Evolutionary conservation across 1,284 basidiomycete species (phyloP), one percentile per base, ranked within the genome.

Genomic region (Pyrrhoderma lamaoense): DNA sequence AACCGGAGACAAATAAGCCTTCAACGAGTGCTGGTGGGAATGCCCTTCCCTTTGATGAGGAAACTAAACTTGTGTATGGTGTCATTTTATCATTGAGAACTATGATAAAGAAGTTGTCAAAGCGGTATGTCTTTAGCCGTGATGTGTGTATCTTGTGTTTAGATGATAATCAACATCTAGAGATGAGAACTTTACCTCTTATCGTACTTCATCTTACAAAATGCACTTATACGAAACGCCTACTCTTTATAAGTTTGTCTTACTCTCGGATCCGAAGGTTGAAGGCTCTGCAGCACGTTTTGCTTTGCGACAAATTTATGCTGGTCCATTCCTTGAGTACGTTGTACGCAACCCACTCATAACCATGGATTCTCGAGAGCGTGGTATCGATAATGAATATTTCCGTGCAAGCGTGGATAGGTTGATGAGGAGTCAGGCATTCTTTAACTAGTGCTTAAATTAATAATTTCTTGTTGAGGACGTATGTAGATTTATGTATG

Each of bases 11-110:
- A 65, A 16, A 60, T 52, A 47, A 49, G 45, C 60, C 57, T 0
- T 65, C 64, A 25, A 74, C 75, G 60, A 56, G 59, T 11, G 55
- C 19, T 44, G 59, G 58, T 21, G 61, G 66, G 25, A 75, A 75
- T n/a, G 75, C 77, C 9, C 71, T 97, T 21, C 76, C 94, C 3
- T 97, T 99, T 59, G 94, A 99, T 63, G 95, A 99, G 68, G 94
- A 99, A 67, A 86, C 89, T 1, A 99, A 99, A 67, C 78, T 99
- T 49, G 93, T 99, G 0, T 99, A 98, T 64, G 96, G 96, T 54
- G 89, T 99, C 42, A 78, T 99, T 16, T 74, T 97, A 49, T 95
- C 92, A 5, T 66, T 99, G 58, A 72, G 93, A 50, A 95, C 93
- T 66, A 94, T 99, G 91, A 76, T 94, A 63, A 94, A 87, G 72